Percentiles rank a stretch among this genome's conserved stretches.
phyloP scores from a whole-genome alignment of 495 filamentous ascomycete species.

The Bombardia bombarda region DNA sequence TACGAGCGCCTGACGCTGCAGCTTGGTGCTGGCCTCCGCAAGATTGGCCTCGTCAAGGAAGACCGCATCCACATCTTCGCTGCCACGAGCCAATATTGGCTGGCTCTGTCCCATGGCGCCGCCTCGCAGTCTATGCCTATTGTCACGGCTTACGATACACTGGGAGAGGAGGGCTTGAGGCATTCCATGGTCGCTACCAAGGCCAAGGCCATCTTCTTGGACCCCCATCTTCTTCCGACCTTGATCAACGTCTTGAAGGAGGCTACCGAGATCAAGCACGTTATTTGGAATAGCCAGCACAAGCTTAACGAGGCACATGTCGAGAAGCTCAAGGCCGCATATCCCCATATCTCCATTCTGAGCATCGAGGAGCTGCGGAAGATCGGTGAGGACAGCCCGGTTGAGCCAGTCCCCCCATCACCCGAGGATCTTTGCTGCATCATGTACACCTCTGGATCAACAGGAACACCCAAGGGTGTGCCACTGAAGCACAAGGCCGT shows the following conservation, averaged over 20 bases:
- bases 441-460: conserved; percentile 99
- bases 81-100: conserved; percentile 77
- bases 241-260: conserved; percentile 75
- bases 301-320: conserved; percentile 72
- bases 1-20: conserved; percentile 71
- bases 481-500: conserved; percentile 84
- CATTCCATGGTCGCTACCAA: conserved; percentile 86
- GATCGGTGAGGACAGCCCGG: conserved; percentile 73
- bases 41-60: conserved; percentile 65
- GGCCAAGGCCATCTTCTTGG: conserved; percentile 84
- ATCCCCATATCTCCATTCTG: conserved; percentile 60
- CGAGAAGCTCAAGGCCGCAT: conserved; percentile 66
- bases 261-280: conserved; percentile 65
- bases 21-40: conserved; percentile 68
- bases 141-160: conserved; percentile 72
- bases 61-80: conserved; percentile 85
- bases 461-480: conserved; percentile 92
- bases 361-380: conserved; percentile 82
- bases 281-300: conserved; percentile 83
- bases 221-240: conserved; percentile 73
- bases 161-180: conserved; percentile 85
- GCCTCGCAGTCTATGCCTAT: conserved; percentile 55
- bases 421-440: conserved; percentile 92
- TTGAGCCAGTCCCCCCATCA: conserved; percentile 70
- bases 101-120: conserved; percentile 52